Base-by-base conservation (phyloP, 2,329 filamentous ascomycete genomes). In the Amesomyces nigricolor region DNA sequence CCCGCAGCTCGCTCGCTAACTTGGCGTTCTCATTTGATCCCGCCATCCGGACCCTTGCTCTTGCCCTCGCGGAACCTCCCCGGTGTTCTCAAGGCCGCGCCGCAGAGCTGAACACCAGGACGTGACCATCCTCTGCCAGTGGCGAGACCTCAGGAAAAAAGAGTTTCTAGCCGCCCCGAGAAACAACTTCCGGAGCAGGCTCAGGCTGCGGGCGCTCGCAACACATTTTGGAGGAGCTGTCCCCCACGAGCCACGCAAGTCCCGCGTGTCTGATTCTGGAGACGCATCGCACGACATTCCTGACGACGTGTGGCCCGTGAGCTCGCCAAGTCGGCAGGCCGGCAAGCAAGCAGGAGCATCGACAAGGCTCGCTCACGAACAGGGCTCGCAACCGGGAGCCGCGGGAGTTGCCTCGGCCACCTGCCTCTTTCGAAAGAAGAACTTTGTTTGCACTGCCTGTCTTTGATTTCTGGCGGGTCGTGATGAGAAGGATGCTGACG, bases 1-100 rank as follows among this genome's bases (percentile, higher is more conserved):
- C 49, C 40, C 11, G 49, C 50, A 39, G 42, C 43, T 47, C 49
- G 49, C 49, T 52, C 51, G 51, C 43, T 32, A 47, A 47, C 19
- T 40, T 35, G 51, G 13, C 13, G 32, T 35, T 51, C 46, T 46
- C 11, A 51, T 51, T 55, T 37, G 53, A 30, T 37, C 47, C n/a
- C 42, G n/a, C 35, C 4, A n/a, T 19, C 47, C 9, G 17, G 42
- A 29, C 29, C 38, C 38, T 38, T 48, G 51, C 26, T 30, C 14
- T 38, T 9, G 13, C 45, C 17, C 22, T 43, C 29, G n/a, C 26
- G 51, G 45, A 47, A 47, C 7, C 19, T 47, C 29, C 32, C 22
- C 10, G 49, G 19, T 37, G 49, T 16, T 16, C 13, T 17, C 38
- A 40, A 11, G 13, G 46, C 17, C 13, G 37, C 22, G 47, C 47